Evolutionary conservation across 176 grass and related monocot genomes (phyloP).

Genomic region (Oryza meridionalis): DNA sequence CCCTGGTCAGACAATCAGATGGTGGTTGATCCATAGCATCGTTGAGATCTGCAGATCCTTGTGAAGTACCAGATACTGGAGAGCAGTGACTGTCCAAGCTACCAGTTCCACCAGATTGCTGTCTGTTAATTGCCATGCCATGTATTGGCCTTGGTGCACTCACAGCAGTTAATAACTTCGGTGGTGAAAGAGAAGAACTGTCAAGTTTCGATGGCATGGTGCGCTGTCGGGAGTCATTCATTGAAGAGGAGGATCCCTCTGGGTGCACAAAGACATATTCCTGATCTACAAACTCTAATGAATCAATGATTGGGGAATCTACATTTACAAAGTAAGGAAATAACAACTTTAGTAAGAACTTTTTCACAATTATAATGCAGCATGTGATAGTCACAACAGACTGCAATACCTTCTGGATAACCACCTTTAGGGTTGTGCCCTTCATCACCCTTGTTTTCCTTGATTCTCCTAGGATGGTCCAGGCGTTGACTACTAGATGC

Average conservation of each 20-base stretch:
- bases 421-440: conserved; percentile 31
- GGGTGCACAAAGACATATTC: conserved; percentile 87
- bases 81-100: conserved; percentile 78
- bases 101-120: conserved; percentile 49
- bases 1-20: conserved; percentile 58
- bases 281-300: conserved; percentile 96
- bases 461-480: conserved; percentile 50
- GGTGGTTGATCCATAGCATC: conserved; percentile 83
- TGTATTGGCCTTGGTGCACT: conserved; percentile 91
- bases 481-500: conserved; percentile 39
- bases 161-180: conserved; percentile 45
- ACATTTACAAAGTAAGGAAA: conserved; percentile 57
- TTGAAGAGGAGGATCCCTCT: conserved; percentile 69
- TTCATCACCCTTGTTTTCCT: conserved; percentile 50
- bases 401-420: conserved; percentile 62
- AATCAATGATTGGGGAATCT: conserved; percentile 82
- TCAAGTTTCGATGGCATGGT: conserved; percentile 66
- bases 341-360: conserved; percentile 47
- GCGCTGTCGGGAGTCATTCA: conserved; percentile 47
- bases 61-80: conserved; percentile 79
- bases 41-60: conserved; percentile 73
- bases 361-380: conserved; percentile 36
- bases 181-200: conserved; percentile 64
- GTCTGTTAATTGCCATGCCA: conserved; percentile 51
- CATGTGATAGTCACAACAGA: conserved; percentile 40